Conservation (phyloP, 805 yeast species). For the Wickerhamiella australiensis region DNA sequence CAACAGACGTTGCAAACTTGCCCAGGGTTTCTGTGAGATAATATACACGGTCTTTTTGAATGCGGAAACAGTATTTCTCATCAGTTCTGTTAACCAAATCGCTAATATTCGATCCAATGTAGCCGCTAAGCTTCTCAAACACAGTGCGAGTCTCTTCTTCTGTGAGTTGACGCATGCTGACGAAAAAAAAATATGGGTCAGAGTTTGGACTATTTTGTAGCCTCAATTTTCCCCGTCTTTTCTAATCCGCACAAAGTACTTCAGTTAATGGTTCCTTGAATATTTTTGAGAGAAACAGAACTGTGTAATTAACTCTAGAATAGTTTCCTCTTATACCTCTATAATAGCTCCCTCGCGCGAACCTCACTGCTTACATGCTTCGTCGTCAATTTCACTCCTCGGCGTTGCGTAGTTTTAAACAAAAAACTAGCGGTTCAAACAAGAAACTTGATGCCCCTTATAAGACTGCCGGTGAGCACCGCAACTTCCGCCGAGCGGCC, state of each 20-base stretch:
- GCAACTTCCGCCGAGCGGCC: conserved; percentile 20
- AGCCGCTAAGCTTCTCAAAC: conserved; percentile 90
- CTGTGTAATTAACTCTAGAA: no score
- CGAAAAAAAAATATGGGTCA: background rate
- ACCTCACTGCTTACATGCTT: conserved; percentile 5
- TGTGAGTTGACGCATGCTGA: conserved; percentile 77
- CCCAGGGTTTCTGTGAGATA: conserved; percentile 72
- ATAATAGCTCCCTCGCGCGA: no score
- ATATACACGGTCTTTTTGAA: conserved; percentile 93
- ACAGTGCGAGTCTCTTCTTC: conserved; percentile 95
- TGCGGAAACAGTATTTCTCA: conserved; percentile 86
- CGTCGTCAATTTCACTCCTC: conserved; percentile 13
- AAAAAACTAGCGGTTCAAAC: conserved; percentile 10
- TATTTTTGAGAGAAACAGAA: no score
- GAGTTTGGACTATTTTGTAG: no score
- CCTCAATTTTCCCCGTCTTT: no score
- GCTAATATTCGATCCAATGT: conserved; percentile 91
- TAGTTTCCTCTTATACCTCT: no score
- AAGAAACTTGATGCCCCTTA: conserved; percentile 16
- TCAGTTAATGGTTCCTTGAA: no score
- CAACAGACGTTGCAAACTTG: conserved; percentile 77
- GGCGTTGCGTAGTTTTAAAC: conserved; percentile 13
- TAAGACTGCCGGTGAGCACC: conserved; percentile 19
- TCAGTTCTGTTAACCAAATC: conserved; percentile 68
- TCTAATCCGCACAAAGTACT: no score